Evolutionary conservation across 805 yeast species (phyloP), one percentile per base, ranked within the genome.

Genomic region (Candida corydali): DNA sequence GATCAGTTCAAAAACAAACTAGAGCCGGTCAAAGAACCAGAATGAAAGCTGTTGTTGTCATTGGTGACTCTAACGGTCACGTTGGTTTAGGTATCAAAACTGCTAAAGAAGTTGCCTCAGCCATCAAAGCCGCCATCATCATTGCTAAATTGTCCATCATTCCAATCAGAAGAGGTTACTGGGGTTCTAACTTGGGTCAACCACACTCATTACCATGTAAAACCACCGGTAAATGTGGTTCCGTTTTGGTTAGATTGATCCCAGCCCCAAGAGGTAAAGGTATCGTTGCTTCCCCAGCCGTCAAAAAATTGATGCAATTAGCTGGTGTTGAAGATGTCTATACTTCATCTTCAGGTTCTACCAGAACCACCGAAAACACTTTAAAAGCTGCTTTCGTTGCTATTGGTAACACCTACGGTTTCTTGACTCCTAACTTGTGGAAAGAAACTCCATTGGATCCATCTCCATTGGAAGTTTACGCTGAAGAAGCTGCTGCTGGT

Each of bases 221-320:
- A 88, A 87, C 89, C 70, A 84, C 98, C 57, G 98, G 98, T 79
- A 93, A 91, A 88, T 93, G 98, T 80, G 98, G 98, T 83, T 91
- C 98, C 74, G 98, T 93, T 66, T 71, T 83, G 51, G 96, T 91
- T 57, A 88, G 98, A 82, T 82, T 93, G 69, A 89, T 93, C 69
- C 98, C 98, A 75, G 98, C 98, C 57, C 98, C 98, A 82, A 93
- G 98, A 82, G 98, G 98, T 91, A 88, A 95, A 72, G 98, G 97
- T 85, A 86, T 93, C 68, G 96, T 93, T 61, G 98, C 98, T 67
- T 93, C 98, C 59, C 98, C 98, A 71, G 96, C 96, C 57, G 98
- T 93, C 71, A 91, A 89, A 86, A 88, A 88, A 78, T 82, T 93
- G 75, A 78, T 93, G 78, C 96, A 91, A 79, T 86, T 93, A 70